Evolutionary conservation across 2,329 filamentous ascomycete genomes (phyloP).

Genomic region (Fusarium sp.): DNA sequence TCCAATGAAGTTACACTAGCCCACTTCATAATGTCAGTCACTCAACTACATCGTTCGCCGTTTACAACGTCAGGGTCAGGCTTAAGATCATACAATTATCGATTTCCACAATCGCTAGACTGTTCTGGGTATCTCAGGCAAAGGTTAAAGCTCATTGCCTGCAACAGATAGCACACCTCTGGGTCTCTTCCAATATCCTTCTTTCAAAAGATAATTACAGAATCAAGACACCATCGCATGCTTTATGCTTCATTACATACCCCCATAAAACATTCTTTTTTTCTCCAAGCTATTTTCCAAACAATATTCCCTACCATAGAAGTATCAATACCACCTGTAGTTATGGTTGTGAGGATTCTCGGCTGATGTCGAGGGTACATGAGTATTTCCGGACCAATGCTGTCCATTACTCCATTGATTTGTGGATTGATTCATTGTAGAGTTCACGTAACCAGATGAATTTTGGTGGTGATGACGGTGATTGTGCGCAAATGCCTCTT

Average conservation of each 20-base stretch:
- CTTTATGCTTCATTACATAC: constrained; percentile 1
- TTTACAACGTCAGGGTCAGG: not conserved
- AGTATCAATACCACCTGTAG: constrained; percentile 24
- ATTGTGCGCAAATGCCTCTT: constrained; percentile 32
- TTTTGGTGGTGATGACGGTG: constrained; percentile 12
- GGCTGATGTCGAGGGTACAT: constrained; percentile 25
- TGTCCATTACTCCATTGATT: constrained; percentile 17
- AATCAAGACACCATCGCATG: constrained; percentile 6
- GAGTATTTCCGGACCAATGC: constrained; percentile 11
- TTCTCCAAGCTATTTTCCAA: not conserved
- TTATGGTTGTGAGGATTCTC: constrained; percentile 27
- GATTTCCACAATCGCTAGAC: constrained; percentile 17
- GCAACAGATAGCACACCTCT: constrained; percentile 8
- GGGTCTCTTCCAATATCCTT: not conserved
- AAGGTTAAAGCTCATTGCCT: constrained; percentile 16
- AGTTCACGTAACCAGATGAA: not conserved
- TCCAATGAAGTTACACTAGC: not conserved
- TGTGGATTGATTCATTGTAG: constrained; percentile 9
- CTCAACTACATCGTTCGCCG: no score
- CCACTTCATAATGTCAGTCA: not conserved
- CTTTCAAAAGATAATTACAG: not conserved
- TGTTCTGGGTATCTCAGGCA: constrained; percentile 32
- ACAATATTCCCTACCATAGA: not conserved
- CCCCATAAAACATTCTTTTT: not conserved
- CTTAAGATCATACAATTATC: not conserved